phyloP scores from a whole-genome alignment of 83 land plant species.

The Picea abies region DNA sequence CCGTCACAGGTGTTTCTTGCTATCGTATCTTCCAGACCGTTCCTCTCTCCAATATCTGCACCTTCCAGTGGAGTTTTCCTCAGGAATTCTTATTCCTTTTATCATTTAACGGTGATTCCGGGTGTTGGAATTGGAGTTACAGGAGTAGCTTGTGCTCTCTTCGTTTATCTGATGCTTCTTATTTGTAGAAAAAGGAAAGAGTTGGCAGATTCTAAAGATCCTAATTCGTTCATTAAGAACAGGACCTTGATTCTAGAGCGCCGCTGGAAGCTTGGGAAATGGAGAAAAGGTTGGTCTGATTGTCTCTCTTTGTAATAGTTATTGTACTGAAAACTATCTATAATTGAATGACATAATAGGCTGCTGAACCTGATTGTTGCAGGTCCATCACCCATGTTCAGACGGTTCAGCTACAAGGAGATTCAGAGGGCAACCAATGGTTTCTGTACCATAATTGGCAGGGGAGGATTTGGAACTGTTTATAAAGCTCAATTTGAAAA shows the following conservation, averaged over 20 bases:
- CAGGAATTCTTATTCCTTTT: constrained; percentile 28
- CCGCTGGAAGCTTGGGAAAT: constrained; percentile 25
- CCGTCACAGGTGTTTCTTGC: neutral
- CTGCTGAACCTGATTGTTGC: constrained; percentile 1
- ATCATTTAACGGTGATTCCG: constrained; percentile 47
- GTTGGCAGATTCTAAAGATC: constrained; percentile 24
- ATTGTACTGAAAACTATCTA: neutral
- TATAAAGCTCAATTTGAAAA: constrained; percentile 73
- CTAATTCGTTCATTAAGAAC: constrained; percentile 21
- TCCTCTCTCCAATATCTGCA: neutral
- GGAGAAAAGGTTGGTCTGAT: constrained; percentile 47
- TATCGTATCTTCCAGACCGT: neutral
- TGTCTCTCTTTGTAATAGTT: neutral
- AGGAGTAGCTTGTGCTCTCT: constrained; percentile 33
- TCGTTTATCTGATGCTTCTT: constrained; percentile 47
- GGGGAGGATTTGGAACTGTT: constrained; percentile 92
- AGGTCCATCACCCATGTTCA: constrained; percentile 57
- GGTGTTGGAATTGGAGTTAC: constrained; percentile 63
- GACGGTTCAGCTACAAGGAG: constrained; percentile 59
- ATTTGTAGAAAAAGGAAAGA: constrained; percentile 54
- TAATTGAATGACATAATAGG: neutral
- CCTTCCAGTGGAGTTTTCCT: neutral
- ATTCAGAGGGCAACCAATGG: constrained; percentile 74
- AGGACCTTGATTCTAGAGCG: constrained; percentile 12
- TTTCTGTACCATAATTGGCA: constrained; percentile 75